Base-by-base conservation (phyloP, 176 grass and related monocot genomes). In the Otatea glauca region DNA sequence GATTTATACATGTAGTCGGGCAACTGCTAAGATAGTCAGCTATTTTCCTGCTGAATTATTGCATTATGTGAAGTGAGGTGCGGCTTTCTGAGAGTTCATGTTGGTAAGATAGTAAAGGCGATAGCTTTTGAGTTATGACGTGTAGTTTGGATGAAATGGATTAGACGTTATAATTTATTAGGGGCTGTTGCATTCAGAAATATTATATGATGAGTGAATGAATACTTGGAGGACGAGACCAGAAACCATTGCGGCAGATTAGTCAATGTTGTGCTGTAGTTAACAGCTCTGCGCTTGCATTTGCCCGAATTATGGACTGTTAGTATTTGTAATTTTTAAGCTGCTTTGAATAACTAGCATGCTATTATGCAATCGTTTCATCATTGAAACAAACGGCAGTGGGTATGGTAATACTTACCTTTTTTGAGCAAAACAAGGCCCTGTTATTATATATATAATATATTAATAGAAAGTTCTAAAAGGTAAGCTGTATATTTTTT, bases 11-110 rank as follows among this genome's bases (percentile, higher is more conserved):
- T 58, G 53, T 21, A 38, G 63, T 63, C n/a, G 20, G 49, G 42
- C 37, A 81, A 29, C 50, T 67, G 27, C 16, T 47, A 37, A 15
- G 6, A 7, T 49, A 82, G 17, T 21, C 9, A 61, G 51, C 42
- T 18, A 5, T 58, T 20, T 41, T 50, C 38, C 9, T 70, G 49
- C 29, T 16, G 16, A 63, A 69, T 69, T 76, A 10, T 65, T 43
- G 15, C 35, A n/a, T 76, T 10, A 45, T 53, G 32, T 25, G 10
- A 84, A 55, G 41, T 62, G 27, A 60, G 43, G 9, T 79, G 44
- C 7, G n/a, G 35, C 2, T 45, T 86, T 76, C 9, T 81, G 43
- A 44, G 21, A 29, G 60, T 51, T 75, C 29, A 14, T 77, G 63
- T 50, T 5, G 9, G 6, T 86, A 64, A 72, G 20, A 50, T 65